Percentiles rank a stretch among this genome's conserved stretches.
These are phyloP conservation scores for Termitomyces sp. DNA, from an alignment of 768 basidiomycete species.

Conservation along the genomic window DNA sequence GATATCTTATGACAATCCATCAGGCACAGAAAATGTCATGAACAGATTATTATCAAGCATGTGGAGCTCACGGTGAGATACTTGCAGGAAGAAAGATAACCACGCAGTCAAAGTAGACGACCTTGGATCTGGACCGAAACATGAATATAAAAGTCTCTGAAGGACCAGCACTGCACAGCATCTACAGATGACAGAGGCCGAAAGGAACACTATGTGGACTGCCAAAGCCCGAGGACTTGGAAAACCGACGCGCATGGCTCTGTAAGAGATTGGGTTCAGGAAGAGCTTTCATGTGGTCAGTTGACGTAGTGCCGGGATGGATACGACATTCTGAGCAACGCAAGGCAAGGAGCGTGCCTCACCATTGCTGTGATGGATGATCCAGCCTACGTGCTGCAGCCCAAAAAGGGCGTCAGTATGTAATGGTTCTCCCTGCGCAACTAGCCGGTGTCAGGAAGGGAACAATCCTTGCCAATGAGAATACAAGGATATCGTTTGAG, in stretches of 20 bases:
- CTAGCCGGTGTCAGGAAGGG: neutral
- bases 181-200: neutral
- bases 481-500: neutral
- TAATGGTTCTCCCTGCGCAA: neutral
- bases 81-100: neutral
- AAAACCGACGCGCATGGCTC: neutral
- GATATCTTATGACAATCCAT: neutral
- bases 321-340: neutral
- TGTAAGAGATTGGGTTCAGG: neutral
- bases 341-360: neutral
- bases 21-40: neutral
- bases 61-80: neutral
- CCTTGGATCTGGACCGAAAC: neutral
- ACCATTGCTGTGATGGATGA: neutral
- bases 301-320: neutral
- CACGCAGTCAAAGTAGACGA: neutral
- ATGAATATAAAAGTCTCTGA: neutral
- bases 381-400: neutral
- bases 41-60: neutral
- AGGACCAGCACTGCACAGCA: neutral
- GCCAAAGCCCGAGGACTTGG: neutral
- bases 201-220: neutral
- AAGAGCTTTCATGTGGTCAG: neutral
- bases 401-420: neutral
- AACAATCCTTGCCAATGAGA: neutral